Base-by-base conservation (phyloP, 108 stramenopile species). In the Pseudonitzschia pungens region DNA sequence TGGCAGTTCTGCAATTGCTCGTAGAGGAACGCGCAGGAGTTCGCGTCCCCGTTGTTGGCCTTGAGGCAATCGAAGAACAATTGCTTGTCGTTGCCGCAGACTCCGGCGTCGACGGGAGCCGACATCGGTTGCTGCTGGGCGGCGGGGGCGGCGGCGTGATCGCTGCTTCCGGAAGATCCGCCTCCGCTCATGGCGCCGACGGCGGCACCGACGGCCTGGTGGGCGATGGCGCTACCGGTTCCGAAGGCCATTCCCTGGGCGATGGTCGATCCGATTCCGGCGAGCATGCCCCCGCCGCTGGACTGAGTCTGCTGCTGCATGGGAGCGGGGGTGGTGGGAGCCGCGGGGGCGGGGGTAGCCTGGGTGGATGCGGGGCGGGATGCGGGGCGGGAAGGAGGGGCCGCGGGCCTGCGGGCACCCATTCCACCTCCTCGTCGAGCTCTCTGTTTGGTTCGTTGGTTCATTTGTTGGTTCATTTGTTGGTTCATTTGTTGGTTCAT, bases 161-260 rank as follows among this genome's bases (percentile, higher is more conserved):
- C 52, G 22, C 53, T 73, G 43, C 53, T 65, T 12, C 77, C 62
- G 21, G 44, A 58, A n/a, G 74, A 72, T 26, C 74, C 71, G 32
- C 81, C 85, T 29, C 94, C 94, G 40, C 79, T 70, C 59, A 96
- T 76, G 73, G 90, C 79, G n/a, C 82, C 85, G 33, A 88, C 92
- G 12, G 77, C 92, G 11, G 92, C 91, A 65, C 94, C 94, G 8
- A 96, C 94, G 36, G 92, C 94, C 52, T 95, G 93, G 69, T 98
- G 98, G 45, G 97, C 98, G 76, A 98, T 92, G 57, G 97, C 96
- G 5, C 89, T 91, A 57, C 98, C 98, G 56, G 94, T 97, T 65
- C 98, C 98, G 77, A 98, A 98, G 18, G 97, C 97, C 91, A 97
- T 97, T 53, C 98, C 98, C 81, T 98, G 98, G 20, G 90, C 94